phyloP scores from a whole-genome alignment of 495 filamentous ascomycete species.

The Podospora didyma region DNA sequence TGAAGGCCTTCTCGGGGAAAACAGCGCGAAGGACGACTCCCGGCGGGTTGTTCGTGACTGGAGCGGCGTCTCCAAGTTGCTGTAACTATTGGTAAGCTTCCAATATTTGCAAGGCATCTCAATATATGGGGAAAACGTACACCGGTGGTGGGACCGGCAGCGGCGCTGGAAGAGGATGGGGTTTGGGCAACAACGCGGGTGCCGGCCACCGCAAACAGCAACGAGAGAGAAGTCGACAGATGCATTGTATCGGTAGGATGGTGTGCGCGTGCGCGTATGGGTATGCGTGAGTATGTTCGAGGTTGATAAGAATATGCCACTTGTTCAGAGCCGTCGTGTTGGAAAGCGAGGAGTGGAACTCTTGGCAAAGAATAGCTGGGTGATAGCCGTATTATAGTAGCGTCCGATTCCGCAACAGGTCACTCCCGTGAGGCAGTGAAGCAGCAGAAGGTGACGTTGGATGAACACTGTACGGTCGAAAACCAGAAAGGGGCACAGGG shows the following conservation, averaged over 20 bases:
- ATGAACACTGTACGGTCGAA: too few species aligned
- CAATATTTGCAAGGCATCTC: conserved; percentile 3
- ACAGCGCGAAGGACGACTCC: conserved; percentile 56
- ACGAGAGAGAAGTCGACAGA: conserved; percentile 10
- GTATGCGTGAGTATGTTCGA: not conserved
- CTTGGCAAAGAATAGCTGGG: not conserved
- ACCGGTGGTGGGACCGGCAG: not conserved
- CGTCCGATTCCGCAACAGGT: not conserved
- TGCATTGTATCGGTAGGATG: conserved; percentile 21
- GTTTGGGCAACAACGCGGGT: conserved; percentile 19
- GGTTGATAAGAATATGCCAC: not conserved
- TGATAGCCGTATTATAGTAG: not conserved
- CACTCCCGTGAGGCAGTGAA: not conserved
- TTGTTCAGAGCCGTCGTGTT: not conserved
- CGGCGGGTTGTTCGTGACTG: conserved; percentile 58
- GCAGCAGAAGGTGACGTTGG: too few species aligned
- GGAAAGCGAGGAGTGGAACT: not conserved
- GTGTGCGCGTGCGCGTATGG: too few species aligned
- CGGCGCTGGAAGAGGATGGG: conserved; percentile 1
- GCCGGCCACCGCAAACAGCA: conserved; percentile 23
- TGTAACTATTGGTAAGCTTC: conserved; percentile 15
- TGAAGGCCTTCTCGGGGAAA: conserved; percentile 51
- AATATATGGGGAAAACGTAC: not conserved
- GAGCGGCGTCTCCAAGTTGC: conserved; percentile 51
- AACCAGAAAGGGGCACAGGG: too few species aligned